Evolutionary conservation across 1,284 basidiomycete genomes (phyloP).

Genomic region (Cryptococcus sp.): DNA sequence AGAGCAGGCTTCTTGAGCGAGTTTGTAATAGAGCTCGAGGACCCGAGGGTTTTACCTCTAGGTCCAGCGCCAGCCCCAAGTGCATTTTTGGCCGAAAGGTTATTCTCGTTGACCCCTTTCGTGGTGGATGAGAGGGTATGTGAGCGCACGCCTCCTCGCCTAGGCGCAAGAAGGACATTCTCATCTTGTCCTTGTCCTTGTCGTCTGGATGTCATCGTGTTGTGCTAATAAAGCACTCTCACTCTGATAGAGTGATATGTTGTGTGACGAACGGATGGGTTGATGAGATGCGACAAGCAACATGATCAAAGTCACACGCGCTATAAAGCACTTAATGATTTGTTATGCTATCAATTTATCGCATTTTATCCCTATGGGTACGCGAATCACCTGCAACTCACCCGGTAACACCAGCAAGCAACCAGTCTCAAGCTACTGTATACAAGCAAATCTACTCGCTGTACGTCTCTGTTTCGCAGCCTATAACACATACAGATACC

Average conservation of each 20-base stretch:
- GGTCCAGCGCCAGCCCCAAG: too few species aligned
- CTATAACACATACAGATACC: not conserved
- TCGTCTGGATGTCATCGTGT: conserved; percentile 18
- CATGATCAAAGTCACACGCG: conserved; percentile 20
- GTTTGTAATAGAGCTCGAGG: too few species aligned
- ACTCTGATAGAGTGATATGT: not conserved
- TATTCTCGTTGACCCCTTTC: not conserved
- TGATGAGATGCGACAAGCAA: not conserved
- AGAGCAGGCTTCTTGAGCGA: too few species aligned
- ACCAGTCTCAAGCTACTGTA: not conserved
- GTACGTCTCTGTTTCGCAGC: too few species aligned
- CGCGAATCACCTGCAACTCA: not conserved
- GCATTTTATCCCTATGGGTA: conserved; percentile 16
- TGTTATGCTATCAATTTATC: conserved; percentile 11
- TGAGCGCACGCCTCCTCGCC: not conserved
- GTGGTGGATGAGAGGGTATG: too few species aligned
- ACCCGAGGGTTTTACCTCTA: too few species aligned
- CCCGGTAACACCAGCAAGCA: not conserved
- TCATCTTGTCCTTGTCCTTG: conserved; percentile 23
- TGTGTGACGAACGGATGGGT: too few species aligned
- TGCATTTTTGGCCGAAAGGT: too few species aligned
- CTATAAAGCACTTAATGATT: not conserved
- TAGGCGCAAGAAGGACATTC: conserved; percentile 5
- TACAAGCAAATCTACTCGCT: not conserved
- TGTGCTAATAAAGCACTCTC: too few species aligned